Base-by-base conservation (phyloP, 2,329 filamentous ascomycete genomes). In the Fusarium equiseti region DNA sequence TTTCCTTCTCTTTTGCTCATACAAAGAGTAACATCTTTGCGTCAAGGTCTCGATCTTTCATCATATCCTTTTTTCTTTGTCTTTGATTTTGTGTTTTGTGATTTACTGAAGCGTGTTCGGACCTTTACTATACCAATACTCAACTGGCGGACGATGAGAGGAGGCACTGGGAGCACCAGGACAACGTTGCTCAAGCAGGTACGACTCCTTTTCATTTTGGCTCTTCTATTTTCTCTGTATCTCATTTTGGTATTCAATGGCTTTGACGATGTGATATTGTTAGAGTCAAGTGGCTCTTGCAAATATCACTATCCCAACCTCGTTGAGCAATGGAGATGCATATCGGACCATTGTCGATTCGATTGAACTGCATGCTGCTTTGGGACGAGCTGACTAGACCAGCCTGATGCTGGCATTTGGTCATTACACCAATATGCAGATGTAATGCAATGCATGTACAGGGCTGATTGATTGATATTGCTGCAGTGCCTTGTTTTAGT, bases 151-250 rank as follows among this genome's bases (percentile, higher is more conserved):
- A 54, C 44, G 45, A 72, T 72, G 65, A 61, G 51, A 50, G 56
- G 22, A 59, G 58, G 54, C 53, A 50, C 56, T 57, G 57, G 50
- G 56, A 57, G 55, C 50, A 67, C 69, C 66, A 46, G 60, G n/a
- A 66, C 29, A 56, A 59, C 64, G 48, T 69, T 66, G 43, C 46
- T 56, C 52, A 54, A 70, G 66, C 49, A 72, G 68, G 68, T 72
- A 68, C 29, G 59, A 46, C 11, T n/a, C 24, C 24, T 55, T 58
- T 44, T 55, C 20, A 44, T 42, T 3, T 26, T 11, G 35, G 20
- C 8, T 31, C 18, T n/a, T 24, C 9, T 15, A 5, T 40, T 38
- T 32, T 24, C 18, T 8, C 12, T n/a, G 22, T 12, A 22, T 35
- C 16, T n/a, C 16, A 12, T 35, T 26, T 48, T 38, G 12, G 32